Percentiles rank a stretch among this genome's conserved stretches.
These are phyloP conservation scores for Effrenium voratum DNA, from an alignment of 73 alveolate species.

Conservation along the genomic window DNA sequence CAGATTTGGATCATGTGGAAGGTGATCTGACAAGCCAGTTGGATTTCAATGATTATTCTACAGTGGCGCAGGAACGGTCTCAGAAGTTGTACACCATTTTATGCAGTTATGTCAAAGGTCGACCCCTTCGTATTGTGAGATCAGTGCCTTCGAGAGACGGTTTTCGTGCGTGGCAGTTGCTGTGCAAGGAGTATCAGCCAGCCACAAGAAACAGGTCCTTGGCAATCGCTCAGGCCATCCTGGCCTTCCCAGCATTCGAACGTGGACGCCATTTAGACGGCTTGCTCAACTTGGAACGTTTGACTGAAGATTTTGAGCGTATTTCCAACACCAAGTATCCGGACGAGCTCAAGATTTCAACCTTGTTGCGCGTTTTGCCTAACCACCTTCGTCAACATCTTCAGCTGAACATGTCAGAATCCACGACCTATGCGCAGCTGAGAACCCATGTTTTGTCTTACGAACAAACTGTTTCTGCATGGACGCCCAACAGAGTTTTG, in stretches of 20 bases:
- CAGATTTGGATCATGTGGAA: not conserved
- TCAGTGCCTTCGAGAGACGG: not conserved
- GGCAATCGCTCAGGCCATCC: not conserved
- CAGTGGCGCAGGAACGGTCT: not conserved
- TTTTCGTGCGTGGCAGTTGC: slow-evolving; percentile 1
- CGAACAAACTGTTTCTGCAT: not conserved
- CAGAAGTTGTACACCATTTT: not conserved
- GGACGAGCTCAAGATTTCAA: not conserved
- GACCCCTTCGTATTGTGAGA: not conserved
- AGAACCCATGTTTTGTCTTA: not conserved
- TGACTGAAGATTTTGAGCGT: not conserved
- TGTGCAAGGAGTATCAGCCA: not conserved
- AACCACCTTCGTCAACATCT: not conserved
- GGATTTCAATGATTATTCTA: not conserved
- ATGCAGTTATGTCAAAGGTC: not conserved
- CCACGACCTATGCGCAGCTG: not conserved
- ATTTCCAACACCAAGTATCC: too few species aligned
- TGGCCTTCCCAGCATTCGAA: not conserved
- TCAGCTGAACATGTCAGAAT: not conserved
- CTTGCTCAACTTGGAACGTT: not conserved
- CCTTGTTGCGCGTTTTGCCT: not conserved
- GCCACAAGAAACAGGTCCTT: not conserved
- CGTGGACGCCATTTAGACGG: not conserved
- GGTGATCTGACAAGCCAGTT: not conserved
- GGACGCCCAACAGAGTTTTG: slow-evolving; percentile 1